phyloP scores from a whole-genome alignment of 164 flowering plant species.

The Chloranthus sessilifolius region DNA sequence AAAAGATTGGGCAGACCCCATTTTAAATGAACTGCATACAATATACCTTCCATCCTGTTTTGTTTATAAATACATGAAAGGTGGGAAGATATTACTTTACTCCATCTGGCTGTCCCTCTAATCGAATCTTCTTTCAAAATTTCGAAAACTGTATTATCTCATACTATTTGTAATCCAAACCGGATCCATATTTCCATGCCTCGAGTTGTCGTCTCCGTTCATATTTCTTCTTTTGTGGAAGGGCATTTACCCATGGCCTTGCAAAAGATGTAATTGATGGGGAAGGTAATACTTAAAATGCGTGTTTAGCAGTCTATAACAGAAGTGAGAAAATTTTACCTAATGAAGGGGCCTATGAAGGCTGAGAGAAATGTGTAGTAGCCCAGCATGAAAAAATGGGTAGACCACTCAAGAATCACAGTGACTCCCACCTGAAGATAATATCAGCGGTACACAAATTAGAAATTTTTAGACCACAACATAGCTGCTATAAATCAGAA shows the following conservation, averaged over 20 bases:
- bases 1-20: too few species aligned
- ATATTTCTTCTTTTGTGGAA: constrained; percentile 56
- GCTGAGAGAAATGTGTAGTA: constrained; percentile 76
- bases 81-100: too few species aligned
- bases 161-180: constrained; percentile 85
- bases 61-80: too few species aligned
- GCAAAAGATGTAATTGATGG: constrained; percentile 4
- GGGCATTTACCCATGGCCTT: constrained; percentile 50
- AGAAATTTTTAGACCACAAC: too few species aligned
- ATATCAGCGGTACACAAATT: too few species aligned
- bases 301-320: background rate
- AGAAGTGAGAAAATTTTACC: constrained; percentile 35
- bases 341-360: constrained; percentile 58
- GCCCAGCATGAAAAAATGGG: constrained; percentile 84
- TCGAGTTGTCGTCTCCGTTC: constrained; percentile 65
- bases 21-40: too few species aligned
- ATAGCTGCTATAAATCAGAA: too few species aligned
- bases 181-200: constrained; percentile 95
- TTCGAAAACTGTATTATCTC: too few species aligned
- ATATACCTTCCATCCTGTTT: too few species aligned
- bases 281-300: background rate
- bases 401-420: constrained; percentile 82
- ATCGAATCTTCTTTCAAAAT: too few species aligned
- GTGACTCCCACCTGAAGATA: constrained; percentile 70
- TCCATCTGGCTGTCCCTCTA: too few species aligned